Percentiles rank a stretch among this genome's conserved stretches.
phyloP scores from a whole-genome alignment of 2,329 filamentous ascomycete genomes.

The Xylaria sp. region DNA sequence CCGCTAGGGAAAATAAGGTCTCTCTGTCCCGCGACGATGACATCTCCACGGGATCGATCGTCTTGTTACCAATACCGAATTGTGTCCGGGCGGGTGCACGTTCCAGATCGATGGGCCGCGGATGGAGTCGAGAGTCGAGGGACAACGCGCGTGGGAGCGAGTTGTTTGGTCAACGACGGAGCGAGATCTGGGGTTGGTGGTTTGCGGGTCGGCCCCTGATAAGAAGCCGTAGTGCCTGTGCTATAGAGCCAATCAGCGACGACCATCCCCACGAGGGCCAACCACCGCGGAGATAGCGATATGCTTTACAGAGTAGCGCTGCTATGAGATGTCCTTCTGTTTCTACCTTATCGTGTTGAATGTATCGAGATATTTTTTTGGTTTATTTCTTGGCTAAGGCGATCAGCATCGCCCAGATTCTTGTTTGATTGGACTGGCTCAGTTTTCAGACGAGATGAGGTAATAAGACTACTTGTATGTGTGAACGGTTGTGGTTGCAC shows the following conservation, averaged over 20 bases:
- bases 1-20: neutral
- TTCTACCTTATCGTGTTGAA: constrained; percentile 8
- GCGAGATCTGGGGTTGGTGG: neutral
- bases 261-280: neutral
- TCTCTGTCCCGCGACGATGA: constrained; percentile 2
- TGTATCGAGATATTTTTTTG: too few relatives aligned
- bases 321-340: neutral
- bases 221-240: constrained; percentile 6
- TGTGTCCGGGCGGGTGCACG: constrained; percentile 1
- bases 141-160: neutral
- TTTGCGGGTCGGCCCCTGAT: constrained; percentile 12
- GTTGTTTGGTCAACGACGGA: neutral
- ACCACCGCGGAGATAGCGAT: constrained; percentile 23
- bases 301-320: too few relatives aligned
- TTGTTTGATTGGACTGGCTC: constrained; percentile 2
- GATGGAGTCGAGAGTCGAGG: neutral
- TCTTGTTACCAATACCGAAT: constrained; percentile 9
- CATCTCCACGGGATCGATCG: constrained; percentile 22
- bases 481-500: neutral
- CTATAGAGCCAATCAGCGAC: constrained; percentile 6
- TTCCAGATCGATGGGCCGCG: neutral
- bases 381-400: neutral
- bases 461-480: neutral
- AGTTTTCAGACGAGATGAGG: neutral
- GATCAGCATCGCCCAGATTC: neutral